Evolutionary conservation across 2,329 filamentous ascomycete species (phyloP), one percentile per base, ranked within the genome.

Genomic region (Exutisphaerella laricina): DNA sequence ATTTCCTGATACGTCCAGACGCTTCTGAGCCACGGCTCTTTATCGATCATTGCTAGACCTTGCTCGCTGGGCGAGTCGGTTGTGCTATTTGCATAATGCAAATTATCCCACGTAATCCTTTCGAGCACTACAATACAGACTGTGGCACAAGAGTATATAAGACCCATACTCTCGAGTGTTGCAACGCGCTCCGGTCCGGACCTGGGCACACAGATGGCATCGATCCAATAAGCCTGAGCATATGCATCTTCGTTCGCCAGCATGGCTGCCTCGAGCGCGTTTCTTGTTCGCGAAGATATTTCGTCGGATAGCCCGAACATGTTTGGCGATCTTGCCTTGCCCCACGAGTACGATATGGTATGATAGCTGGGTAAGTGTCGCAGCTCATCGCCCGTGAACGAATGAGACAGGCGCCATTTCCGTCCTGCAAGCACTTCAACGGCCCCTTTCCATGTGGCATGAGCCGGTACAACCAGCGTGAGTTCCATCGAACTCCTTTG

Each of bases 1-100:
- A 36, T 13, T 21, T 36, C 33, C 18, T 36, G 33, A n/a, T 25
- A 36, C 20, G 33, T 36, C 33, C 33, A 36, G 8, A 36, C 33
- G 13, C 33, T 36, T n/a, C 22, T 14, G 10, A 36, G 16, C 33
- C 33, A 36, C 16, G 20, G 18, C 12, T 36, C 33, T n/a, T 5
- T 3, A 7, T 25, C 33, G 13, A 36, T 33, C 4, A 10, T 33
- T 3, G 14, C 5, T 17, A 33, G 5, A 12, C 20, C 30, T 14
- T 14, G 17, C 6, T 33, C 30, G 17, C 30, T 33, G 8, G 14
- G 16, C 20, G 16, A 8, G 30, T 18, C 30, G 9, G 6, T 13
- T 21, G n/a, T n/a, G n/a, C n/a, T n/a, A n/a, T n/a, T n/a, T n/a
- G n/a, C n/a, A n/a, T n/a, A n/a, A n/a, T n/a, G n/a, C n/a, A n/a